Evolutionary conservation across 331 rosid genomes (phyloP), one percentile per base, ranked within the genome.

Genomic region (Spiraea crenata): DNA sequence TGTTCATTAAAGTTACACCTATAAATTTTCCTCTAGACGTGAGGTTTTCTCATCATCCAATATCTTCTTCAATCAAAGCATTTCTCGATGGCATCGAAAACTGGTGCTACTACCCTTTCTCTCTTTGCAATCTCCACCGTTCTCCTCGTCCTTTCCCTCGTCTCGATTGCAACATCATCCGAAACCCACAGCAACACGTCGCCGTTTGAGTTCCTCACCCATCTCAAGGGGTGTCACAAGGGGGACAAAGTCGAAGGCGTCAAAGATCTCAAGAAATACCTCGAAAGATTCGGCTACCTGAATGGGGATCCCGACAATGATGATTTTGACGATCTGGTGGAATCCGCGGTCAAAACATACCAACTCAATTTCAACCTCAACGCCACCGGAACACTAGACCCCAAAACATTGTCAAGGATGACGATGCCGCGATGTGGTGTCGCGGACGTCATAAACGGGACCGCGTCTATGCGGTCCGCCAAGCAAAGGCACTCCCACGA

Each of bases 401-500:
- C 56, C 3, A 44, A 66, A 42, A 80, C 83, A n/a, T 0, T 80
- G n/a, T 6, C 45, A 2, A 69, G 3, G 17, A 70, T 83, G 74
- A 39, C 14, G 17, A 61, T 35, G 39, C 81, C 85, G 16, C 76
- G 88, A 5, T 83, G 88, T 9, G 85, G 83, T 3, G 67, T 80
- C 4, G 66, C 84, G 0, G 84, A 83, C 46, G 3, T 79, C 1
- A 25, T 25, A 1, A 25, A 25, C 31, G 31, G 31, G 31, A 25
- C 31, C 31, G 2, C 31, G 31, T 25, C 70, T 55, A 79, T 79
- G 82, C 41, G 50, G 5, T 51, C 67, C 13, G 44, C 35, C 46
- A 14, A 46, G 1, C 12, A 1, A 7, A 20, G 4, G 1, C 45
- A 15, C 0, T 25, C 31, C 31, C 0, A 25, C 2, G 34, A 56